Evolutionary conservation across 192 early-diverging fungal species (phyloP), one percentile per base, ranked within the genome.

Genomic region (Pilaira anomala): DNA sequence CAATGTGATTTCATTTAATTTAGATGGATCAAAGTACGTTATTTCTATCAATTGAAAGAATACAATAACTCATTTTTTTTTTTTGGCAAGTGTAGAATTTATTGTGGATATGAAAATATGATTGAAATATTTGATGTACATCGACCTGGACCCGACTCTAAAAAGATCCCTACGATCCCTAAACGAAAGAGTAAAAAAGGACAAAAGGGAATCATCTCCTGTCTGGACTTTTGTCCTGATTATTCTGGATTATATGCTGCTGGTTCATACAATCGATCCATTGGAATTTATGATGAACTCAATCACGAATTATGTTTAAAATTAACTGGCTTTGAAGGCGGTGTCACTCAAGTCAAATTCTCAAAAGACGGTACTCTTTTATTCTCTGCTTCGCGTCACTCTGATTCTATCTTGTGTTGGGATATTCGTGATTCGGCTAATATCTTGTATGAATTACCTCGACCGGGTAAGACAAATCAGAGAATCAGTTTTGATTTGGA

Each of bases 171-270:
- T 0, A 90, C 85, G 12, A 74, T 83, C 1, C 84, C 84, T 1
- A 85, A 76, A 7, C 74, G 87, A 9, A 85, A 84, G 52, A 87
- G 85, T 54, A 80, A 71, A 63, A 78, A 88, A 19, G 91, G 91
- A 0, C 84, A 91, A 65, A 91, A 89, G 52, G 92, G 87, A 1
- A 75, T 92, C 1, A 85, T 94, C 36, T 89, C 93, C 8, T 83
- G 81, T 18, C 46, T 94, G 1, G 80, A 83, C 19, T 89, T 91
- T 62, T 87, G 80, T 46, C 85, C 87, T 0, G 84, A 87, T 41
- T 68, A 73, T 29, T 80, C 78, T 11, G 83, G 83, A 16, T 61
- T 93, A 40, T 85, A 82, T 50, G 92, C 89, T 7, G 85, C 85
- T 26, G 91, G 86, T n/a, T 85, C 91, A 3, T 92, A 87, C 65